Evolutionary conservation across 2,329 filamentous ascomycete species (phyloP), one percentile per base, ranked within the genome.

Genomic region (Pestalotiopsis sp.): DNA sequence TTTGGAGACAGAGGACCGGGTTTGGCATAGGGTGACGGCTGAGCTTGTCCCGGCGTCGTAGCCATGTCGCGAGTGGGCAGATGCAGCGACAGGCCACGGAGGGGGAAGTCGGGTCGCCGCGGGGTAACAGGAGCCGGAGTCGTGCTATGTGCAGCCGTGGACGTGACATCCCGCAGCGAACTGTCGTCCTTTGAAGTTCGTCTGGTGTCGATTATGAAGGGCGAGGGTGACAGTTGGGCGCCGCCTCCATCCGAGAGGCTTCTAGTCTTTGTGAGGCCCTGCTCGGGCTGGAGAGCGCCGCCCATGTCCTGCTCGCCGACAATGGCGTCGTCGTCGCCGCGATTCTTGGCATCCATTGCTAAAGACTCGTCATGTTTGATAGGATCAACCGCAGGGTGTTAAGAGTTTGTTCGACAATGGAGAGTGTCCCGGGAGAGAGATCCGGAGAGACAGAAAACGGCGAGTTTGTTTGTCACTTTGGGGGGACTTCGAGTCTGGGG

Each of bases 1-100:
- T 97, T 94, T 17, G 95, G 94, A 2, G 94, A 97, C 69, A 95
- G 86, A 74, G 94, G 94, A 31, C 83, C 82, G n/a, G 90, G 84
- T 75, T 87, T 91, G 72, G 84, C 81, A 66, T 85, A 82, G 64
- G 74, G 69, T 65, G 78, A 81, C 58, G 79, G 78, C 36, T 77
- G 73, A 14, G 73, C 74, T 45, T 72, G 71, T 66, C 72, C 74
- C 17, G 76, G 74, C 52, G 45, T 65, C 39, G 80, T 75, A 76
- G 81, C 77, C 17, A n/a, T 20, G 52, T 87, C 85, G 73, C 82
- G 85, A 73, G 83, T 84, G 36, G 91, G 89, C 85, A 94, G 88
- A 76, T 94, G 91, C 73, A 95, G 81, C 25, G 91, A 90, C 68
- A 96, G 84, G 52, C 90, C 90, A 68, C 89, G 87, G 45, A 85